Evolutionary conservation across 2,329 filamentous ascomycete species (phyloP).

Genomic region (Exophiala viscosa): DNA sequence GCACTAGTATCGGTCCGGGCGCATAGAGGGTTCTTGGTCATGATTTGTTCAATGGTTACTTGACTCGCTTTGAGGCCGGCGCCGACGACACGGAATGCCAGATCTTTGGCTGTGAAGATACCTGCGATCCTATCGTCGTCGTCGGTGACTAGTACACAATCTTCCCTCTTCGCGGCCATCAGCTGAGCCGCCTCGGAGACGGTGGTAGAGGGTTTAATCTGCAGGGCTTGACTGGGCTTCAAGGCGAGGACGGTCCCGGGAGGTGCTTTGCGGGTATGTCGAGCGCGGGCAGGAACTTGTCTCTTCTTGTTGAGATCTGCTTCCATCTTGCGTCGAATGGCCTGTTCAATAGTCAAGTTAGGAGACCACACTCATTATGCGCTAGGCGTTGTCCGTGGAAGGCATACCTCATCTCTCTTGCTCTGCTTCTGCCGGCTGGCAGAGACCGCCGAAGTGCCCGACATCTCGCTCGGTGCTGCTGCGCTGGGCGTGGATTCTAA

Average conservation of each 20-base stretch:
- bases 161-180: constrained; percentile 98
- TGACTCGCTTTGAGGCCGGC: constrained; percentile 82
- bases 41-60: constrained; percentile 94
- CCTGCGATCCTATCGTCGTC: constrained; percentile 96
- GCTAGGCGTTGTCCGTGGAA: constrained; percentile 9
- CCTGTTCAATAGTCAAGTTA: constrained; percentile 51
- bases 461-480: constrained; percentile 49
- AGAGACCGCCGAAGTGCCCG: constrained; percentile 67
- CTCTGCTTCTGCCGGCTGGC: constrained; percentile 93
- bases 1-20: constrained; percentile 96
- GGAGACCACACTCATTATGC: not conserved
- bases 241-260: constrained; percentile 93
- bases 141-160: constrained; percentile 95
- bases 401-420: constrained; percentile 92
- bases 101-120: constrained; percentile 98
- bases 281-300: constrained; percentile 69
- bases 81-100: constrained; percentile 94
- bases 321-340: constrained; percentile 95
- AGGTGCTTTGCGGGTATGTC: constrained; percentile 86
- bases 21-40: constrained; percentile 99
- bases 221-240: constrained; percentile 89
- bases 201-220: constrained; percentile 93
- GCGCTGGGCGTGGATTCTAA: constrained; percentile 45
- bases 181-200: constrained; percentile 95
- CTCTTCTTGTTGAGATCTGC: constrained; percentile 98